Conservation (phyloP, 805 yeast genomes). For the Kockiozyma suomiensis region DNA sequence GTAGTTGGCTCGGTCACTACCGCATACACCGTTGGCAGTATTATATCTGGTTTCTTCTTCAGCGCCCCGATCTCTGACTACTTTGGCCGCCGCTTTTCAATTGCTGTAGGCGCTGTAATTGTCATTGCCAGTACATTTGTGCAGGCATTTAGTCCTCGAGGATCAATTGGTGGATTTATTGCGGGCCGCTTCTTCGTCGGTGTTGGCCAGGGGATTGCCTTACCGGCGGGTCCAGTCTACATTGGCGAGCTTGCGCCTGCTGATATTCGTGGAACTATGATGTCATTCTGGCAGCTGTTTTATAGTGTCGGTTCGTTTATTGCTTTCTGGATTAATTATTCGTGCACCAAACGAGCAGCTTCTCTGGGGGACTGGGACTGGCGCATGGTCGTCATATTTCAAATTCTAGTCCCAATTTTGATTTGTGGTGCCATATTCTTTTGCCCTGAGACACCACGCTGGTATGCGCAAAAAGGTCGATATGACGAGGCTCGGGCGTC, state of each 20-base stretch:
- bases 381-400: conserved; percentile 54
- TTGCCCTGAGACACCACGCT: conserved; percentile 59
- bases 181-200: conserved; percentile 59
- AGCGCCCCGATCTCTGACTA: conserved; percentile 33
- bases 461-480: conserved; percentile 41
- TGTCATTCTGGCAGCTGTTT: conserved; percentile 37
- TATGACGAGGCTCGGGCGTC: conserved; percentile 36
- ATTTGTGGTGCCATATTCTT: conserved; percentile 47
- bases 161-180: conserved; percentile 50
- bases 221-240: conserved; percentile 50
- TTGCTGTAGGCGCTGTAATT: conserved; percentile 52
- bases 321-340: conserved; percentile 44
- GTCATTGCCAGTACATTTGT: conserved; percentile 72
- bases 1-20: conserved; percentile 36
- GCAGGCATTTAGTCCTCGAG: conserved; percentile 57
- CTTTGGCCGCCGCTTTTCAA: conserved; percentile 33
- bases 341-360: conserved; percentile 47
- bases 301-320: conserved; percentile 42
- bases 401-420: conserved; percentile 52
- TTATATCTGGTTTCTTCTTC: conserved; percentile 35
- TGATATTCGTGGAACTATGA: conserved; percentile 36
- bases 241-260: conserved; percentile 38
- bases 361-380: conserved; percentile 45
- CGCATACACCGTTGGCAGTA: conserved; percentile 36
- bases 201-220: conserved; percentile 55